Conservation (phyloP, 2,329 filamentous ascomycete species). For the Colletotrichum magnum region DNA sequence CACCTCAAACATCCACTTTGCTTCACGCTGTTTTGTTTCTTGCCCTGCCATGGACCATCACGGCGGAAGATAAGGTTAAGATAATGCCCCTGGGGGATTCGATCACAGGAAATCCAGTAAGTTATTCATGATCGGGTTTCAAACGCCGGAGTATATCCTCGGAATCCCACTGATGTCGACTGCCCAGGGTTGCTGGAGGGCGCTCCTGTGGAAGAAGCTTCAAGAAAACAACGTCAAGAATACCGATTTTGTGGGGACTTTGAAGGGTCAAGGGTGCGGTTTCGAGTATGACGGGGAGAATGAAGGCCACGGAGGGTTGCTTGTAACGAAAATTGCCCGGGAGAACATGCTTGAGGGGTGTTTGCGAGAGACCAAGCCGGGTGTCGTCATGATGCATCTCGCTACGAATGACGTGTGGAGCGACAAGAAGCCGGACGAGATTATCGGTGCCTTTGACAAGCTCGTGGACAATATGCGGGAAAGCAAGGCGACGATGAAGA, state of each 20-base stretch:
- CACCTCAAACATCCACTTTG: background rate
- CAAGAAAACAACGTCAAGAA: slow-evolving; percentile 48
- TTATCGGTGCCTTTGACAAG: slow-evolving; percentile 53
- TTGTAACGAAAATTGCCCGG: slow-evolving; percentile 54
- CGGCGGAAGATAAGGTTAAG: slow-evolving; percentile 17
- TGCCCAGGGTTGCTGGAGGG: slow-evolving; percentile 50
- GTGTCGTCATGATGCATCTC: slow-evolving; percentile 62
- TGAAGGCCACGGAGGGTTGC: slow-evolving; percentile 59
- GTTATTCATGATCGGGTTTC: slow-evolving; percentile 2
- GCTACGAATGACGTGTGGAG: slow-evolving; percentile 59
- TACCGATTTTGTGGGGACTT: slow-evolving; percentile 53
- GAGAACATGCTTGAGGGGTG: slow-evolving; percentile 55
- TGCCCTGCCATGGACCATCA: background rate
- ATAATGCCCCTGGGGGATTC: slow-evolving; percentile 47
- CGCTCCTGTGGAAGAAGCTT: slow-evolving; percentile 50
- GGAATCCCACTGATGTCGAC: background rate
- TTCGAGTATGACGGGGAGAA: slow-evolving; percentile 58
- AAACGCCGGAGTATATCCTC: background rate
- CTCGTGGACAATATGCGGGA: slow-evolving; percentile 58
- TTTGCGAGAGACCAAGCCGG: slow-evolving; percentile 54
- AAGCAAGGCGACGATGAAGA: slow-evolving; percentile 55
- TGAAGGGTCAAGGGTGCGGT: slow-evolving; percentile 51
- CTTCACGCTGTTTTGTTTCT: background rate
- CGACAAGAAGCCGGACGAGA: slow-evolving; percentile 50
- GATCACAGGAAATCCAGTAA: slow-evolving; percentile 46